Conservation (phyloP, 768 basidiomycete genomes). For the Xerocomellus amylosporus region DNA sequence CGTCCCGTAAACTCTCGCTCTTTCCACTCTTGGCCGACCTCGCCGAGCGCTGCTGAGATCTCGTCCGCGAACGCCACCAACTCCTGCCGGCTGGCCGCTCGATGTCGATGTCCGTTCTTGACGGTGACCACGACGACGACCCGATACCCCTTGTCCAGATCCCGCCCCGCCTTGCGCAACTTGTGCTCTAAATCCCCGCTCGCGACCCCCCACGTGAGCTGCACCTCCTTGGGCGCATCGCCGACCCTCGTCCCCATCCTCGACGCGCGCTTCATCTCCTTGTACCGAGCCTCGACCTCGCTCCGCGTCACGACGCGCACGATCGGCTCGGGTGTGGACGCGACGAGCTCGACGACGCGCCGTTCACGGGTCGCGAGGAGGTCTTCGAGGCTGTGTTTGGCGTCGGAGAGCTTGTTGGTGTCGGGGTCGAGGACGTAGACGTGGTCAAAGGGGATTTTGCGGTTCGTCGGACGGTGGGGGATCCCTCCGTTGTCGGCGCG, state of each 20-base stretch:
- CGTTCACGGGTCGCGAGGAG: constrained; percentile 48
- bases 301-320: constrained; percentile 56
- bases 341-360: constrained; percentile 55
- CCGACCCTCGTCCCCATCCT: constrained; percentile 30
- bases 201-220: constrained; percentile 66
- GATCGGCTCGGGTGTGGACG: constrained; percentile 47
- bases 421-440: constrained; percentile 51
- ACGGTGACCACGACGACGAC: constrained; percentile 55
- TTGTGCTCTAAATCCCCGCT: constrained; percentile 64
- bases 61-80: constrained; percentile 46
- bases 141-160: constrained; percentile 57
- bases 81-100: constrained; percentile 35
- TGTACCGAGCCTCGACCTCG: constrained; percentile 39
- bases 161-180: constrained; percentile 51
- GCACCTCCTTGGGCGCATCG: constrained; percentile 58
- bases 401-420: constrained; percentile 38
- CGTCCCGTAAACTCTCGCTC: constrained; percentile 38
- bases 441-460: constrained; percentile 40
- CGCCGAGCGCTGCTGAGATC: constrained; percentile 42
- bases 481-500: too few species aligned
- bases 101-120: constrained; percentile 45
- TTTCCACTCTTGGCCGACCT: constrained; percentile 55
- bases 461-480: constrained; percentile 28
- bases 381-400: constrained; percentile 32
- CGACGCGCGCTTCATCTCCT: constrained; percentile 35